Evolutionary conservation across 2,329 filamentous ascomycete genomes (phyloP).

Genomic region (Nemania sp.): DNA sequence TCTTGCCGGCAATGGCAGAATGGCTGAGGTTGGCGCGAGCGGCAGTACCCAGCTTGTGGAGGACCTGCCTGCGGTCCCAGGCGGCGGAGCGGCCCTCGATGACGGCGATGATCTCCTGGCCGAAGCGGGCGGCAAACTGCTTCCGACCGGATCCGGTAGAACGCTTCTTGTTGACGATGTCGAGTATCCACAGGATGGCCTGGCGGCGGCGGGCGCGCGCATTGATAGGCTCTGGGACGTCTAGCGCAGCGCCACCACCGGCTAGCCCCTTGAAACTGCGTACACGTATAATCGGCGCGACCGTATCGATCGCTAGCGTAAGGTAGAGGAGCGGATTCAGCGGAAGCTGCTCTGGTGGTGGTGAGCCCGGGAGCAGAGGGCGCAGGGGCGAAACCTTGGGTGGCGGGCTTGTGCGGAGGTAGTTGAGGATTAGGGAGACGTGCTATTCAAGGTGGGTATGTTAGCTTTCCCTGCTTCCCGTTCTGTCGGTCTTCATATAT

Average conservation of each 20-base stretch:
- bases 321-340: conserved; percentile 92
- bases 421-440: conserved; percentile 84
- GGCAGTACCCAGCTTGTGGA: conserved; percentile 85
- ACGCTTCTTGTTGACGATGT: conserved; percentile 81
- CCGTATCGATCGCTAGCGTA: conserved; percentile 89
- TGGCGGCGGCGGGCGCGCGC: conserved; percentile 80
- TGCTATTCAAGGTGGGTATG: conserved; percentile 65
- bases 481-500: background rate
- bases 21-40: conserved; percentile 77
- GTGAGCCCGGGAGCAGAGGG: conserved; percentile 79
- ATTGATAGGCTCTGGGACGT: conserved; percentile 82
- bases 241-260: conserved; percentile 86
- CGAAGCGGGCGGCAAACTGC: conserved; percentile 81
- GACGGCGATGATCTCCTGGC: conserved; percentile 87
- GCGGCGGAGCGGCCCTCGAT: conserved; percentile 85
- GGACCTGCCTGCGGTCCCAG: conserved; percentile 82
- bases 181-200: conserved; percentile 90
- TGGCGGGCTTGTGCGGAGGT: conserved; percentile 85
- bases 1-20: conserved; percentile 46
- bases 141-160: conserved; percentile 77
- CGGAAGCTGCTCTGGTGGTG: conserved; percentile 82
- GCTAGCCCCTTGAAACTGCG: conserved; percentile 79
- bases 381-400: conserved; percentile 79
- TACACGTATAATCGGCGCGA: conserved; percentile 88
- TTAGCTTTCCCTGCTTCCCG: conserved; percentile 18